phyloP scores from a whole-genome alignment of 345 rosid genomes.

The Brassica napus region Da-Ae NC_063441.1:22870001-22870500 shows the following conservation, averaged over 20 bases:
- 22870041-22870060: conserved; percentile 69
- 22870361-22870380: conserved; percentile 70
- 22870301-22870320: conserved; percentile 29
- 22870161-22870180: conserved; percentile 72
- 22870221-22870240: conserved; percentile 48
- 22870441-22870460: conserved; percentile 47
- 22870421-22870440: conserved; percentile 47
- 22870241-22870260: conserved; percentile 64
- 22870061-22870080: conserved; percentile 60
- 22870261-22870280: conserved; percentile 43
- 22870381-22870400: conserved; percentile 53
- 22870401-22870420: conserved; percentile 63
- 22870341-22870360: conserved; percentile 79
- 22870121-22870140: conserved; percentile 34
- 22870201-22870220: conserved; percentile 75
- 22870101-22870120: conserved; percentile 31
- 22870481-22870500: conserved; percentile 49
- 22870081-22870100: conserved; percentile 27
- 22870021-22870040: conserved; percentile 63
- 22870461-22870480: conserved; percentile 44
- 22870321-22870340: conserved; percentile 42
- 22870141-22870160: conserved; percentile 57
- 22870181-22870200: conserved; percentile 85
- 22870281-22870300: conserved; percentile 33
- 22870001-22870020: conserved; percentile 69